These are phyloP conservation scores for Murraya paniculata DNA, from an alignment of 345 rosid species.

Conservation along the genomic window DNA sequence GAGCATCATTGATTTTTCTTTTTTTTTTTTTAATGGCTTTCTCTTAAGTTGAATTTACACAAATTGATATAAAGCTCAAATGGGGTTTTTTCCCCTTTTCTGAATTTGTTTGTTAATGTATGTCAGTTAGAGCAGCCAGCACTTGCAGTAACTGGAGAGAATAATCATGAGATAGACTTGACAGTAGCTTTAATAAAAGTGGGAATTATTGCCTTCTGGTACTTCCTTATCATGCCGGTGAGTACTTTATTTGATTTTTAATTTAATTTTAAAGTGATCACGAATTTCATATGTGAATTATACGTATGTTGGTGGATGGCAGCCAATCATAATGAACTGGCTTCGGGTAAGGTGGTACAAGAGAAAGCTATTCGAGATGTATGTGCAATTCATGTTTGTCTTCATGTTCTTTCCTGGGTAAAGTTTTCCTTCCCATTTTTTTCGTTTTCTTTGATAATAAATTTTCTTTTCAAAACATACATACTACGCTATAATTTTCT, in stretches of 20 bases:
- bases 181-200: slow-evolving; percentile 39
- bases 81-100: neutral
- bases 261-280: neutral
- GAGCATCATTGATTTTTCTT: neutral
- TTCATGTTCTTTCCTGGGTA: slow-evolving; percentile 92
- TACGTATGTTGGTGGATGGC: slow-evolving; percentile 14
- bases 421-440: slow-evolving; percentile 6
- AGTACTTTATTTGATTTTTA: slow-evolving; percentile 12
- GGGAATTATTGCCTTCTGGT: slow-evolving; percentile 56
- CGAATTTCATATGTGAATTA: neutral
- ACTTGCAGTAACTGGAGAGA: slow-evolving; percentile 74
- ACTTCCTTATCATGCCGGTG: slow-evolving; percentile 78
- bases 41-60: neutral
- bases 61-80: neutral
- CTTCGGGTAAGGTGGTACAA: slow-evolving; percentile 80
- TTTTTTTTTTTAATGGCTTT: no score
- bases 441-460: neutral
- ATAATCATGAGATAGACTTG: slow-evolving; percentile 50
- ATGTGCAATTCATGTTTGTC: slow-evolving; percentile 84
- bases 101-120: neutral
- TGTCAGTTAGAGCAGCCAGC: slow-evolving; percentile 71
- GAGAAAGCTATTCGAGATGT: slow-evolving; percentile 81
- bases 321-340: slow-evolving; percentile 97
- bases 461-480: no score
- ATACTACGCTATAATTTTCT: no score